A percentile compares a stretch with the other conserved stretches of the same genome.
These are phyloP conservation scores for Ogataea dorogensis DNA, from an alignment of 805 yeast species.

Conservation along the genomic window DNA sequence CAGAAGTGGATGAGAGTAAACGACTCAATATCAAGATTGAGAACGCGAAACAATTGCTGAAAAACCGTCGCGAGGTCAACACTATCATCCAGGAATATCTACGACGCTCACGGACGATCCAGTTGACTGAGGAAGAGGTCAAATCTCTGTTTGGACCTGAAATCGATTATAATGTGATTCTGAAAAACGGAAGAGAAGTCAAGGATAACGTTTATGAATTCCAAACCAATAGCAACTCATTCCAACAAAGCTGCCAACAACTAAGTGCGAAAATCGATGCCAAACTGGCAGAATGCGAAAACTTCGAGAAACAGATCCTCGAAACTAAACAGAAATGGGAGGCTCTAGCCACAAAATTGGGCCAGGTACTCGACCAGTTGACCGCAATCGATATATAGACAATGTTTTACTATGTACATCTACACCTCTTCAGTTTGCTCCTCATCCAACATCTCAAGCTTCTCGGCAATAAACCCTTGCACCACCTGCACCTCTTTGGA, in stretches of 20 bases:
- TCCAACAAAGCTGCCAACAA: constrained; percentile 23
- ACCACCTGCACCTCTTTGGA: constrained; percentile 37
- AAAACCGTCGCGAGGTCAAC: constrained; percentile 27
- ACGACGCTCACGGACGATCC: constrained; percentile 21
- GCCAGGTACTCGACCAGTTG: constrained; percentile 13
- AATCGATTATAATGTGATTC: constrained; percentile 21
- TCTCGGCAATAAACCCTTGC: constrained; percentile 35
- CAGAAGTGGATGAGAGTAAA: constrained; percentile 23
- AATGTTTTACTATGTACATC: constrained; percentile 8
- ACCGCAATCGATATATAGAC: constrained; percentile 4
- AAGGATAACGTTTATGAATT: constrained; percentile 26
- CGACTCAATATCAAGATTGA: constrained; percentile 20
- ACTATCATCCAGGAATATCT: constrained; percentile 25
- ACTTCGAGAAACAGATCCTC: constrained; percentile 18
- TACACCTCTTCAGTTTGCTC: constrained; percentile 15
- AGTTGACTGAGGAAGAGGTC: constrained; percentile 25
- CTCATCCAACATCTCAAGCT: constrained; percentile 26
- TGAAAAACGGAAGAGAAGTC: constrained; percentile 24
- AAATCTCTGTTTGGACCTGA: constrained; percentile 30
- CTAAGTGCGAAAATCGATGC: constrained; percentile 21
- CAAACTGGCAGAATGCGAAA: constrained; percentile 29
- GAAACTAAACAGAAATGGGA: constrained; percentile 28
- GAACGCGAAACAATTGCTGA: constrained; percentile 23
- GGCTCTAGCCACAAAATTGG: constrained; percentile 17
- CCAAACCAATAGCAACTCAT: constrained; percentile 17